These are phyloP conservation scores for Omphalotus olearius DNA, from an alignment of 1,284 basidiomycete genomes.

Conservation along the genomic window DNA sequence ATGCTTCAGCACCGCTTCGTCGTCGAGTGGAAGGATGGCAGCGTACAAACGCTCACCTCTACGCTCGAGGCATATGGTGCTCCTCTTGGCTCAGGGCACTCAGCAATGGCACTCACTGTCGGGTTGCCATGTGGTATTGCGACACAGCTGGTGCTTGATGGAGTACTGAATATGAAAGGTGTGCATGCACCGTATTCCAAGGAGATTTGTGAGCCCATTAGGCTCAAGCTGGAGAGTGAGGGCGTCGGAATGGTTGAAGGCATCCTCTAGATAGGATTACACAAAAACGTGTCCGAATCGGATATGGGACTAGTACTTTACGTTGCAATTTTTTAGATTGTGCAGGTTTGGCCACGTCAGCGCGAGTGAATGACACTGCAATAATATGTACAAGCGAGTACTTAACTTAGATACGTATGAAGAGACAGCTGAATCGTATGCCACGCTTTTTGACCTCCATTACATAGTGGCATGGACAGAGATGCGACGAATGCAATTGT, in stretches of 20 bases:
- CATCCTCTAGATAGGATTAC: slow-evolving; percentile 40
- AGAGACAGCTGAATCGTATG: too few relatives aligned
- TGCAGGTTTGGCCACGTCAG: too few relatives aligned
- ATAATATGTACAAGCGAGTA: too few relatives aligned
- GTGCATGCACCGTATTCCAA: slow-evolving; percentile 88
- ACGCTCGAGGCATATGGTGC: slow-evolving; percentile 92
- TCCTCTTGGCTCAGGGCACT: slow-evolving; percentile 61
- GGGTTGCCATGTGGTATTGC: slow-evolving; percentile 96
- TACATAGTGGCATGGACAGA: too few relatives aligned
- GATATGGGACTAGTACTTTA: background rate
- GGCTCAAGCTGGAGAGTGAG: slow-evolving; percentile 76
- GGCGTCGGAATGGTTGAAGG: slow-evolving; percentile 80
- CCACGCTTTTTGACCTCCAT: too few relatives aligned
- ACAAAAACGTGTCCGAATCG: background rate
- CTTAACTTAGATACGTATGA: too few relatives aligned
- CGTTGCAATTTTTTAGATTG: too few relatives aligned
- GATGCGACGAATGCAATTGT: too few relatives aligned
- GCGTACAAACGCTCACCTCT: slow-evolving; percentile 83
- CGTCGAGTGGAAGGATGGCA: slow-evolving; percentile 83
- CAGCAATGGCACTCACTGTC: slow-evolving; percentile 92
- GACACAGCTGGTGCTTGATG: slow-evolving; percentile 77
- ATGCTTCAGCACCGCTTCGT: slow-evolving; percentile 98
- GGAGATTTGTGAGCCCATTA: slow-evolving; percentile 82
- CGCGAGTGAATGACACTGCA: too few relatives aligned
- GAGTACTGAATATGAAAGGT: slow-evolving; percentile 74